These are phyloP conservation scores for Rhodotorula graminis DNA, from an alignment of 768 basidiomycete genomes.

Conservation along the genomic window DNA sequence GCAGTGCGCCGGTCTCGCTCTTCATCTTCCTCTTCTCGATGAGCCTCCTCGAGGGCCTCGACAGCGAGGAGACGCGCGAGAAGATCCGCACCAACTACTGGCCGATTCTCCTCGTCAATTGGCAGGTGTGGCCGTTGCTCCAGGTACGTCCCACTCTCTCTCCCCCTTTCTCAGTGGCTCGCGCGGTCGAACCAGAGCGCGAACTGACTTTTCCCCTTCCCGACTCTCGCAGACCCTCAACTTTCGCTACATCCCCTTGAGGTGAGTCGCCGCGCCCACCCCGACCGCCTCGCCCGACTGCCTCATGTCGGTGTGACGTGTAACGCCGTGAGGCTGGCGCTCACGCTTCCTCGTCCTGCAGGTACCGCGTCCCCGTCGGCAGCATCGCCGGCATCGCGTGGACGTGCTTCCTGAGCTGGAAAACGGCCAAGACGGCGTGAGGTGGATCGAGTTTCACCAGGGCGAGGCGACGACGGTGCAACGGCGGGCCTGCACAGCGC, in stretches of 20 bases:
- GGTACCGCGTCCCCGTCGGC: slow-evolving; percentile 33
- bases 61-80: slow-evolving; percentile 19
- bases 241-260: slow-evolving; percentile 35
- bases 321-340: too few species aligned
- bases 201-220: background rate
- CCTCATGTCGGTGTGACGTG: background rate
- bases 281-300: too few species aligned
- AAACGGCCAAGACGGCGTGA: too few species aligned
- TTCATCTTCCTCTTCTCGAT: slow-evolving; percentile 40
- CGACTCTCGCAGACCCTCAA: slow-evolving; percentile 19
- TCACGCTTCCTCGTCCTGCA: background rate
- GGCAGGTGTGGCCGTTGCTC: slow-evolving; percentile 39
- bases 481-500: too few species aligned
- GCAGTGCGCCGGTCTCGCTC: slow-evolving; percentile 35
- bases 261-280: background rate
- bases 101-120: slow-evolving; percentile 36
- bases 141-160: background rate
- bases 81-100: slow-evolving; percentile 28
- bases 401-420: slow-evolving; percentile 24
- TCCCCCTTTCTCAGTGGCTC: too few species aligned
- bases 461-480: too few species aligned
- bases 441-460: too few species aligned
- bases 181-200: too few species aligned
- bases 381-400: slow-evolving; percentile 24
- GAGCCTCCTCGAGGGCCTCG: slow-evolving; percentile 33